phyloP scores from a whole-genome alignment of 2,329 filamentous ascomycete genomes.

The Colletotrichum higginsianum region DNA sequence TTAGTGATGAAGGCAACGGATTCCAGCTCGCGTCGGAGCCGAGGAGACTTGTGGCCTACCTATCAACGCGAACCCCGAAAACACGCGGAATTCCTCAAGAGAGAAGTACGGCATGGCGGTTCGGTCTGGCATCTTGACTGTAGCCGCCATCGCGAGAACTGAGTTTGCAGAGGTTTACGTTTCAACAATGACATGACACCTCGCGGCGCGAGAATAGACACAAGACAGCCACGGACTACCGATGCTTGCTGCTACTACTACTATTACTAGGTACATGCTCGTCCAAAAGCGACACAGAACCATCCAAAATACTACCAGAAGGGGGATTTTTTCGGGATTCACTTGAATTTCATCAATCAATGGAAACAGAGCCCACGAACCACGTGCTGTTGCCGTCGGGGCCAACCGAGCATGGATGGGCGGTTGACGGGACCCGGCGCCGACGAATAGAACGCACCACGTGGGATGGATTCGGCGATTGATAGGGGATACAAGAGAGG shows the following conservation, averaged over 20 bases:
- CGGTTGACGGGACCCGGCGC: not conserved
- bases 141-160: slow-evolving; percentile 20
- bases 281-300: too few relatives aligned
- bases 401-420: slow-evolving; percentile 28
- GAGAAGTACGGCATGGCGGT: not conserved
- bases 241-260: too few relatives aligned
- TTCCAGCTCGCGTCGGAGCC: not conserved
- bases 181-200: not conserved
- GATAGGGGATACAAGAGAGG: slow-evolving; percentile 21
- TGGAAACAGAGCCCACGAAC: not conserved
- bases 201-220: not conserved
- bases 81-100: slow-evolving; percentile 12
- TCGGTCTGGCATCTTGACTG: slow-evolving; percentile 5
- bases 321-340: too few relatives aligned
- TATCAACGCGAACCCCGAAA: slow-evolving; percentile 33
- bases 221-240: too few relatives aligned
- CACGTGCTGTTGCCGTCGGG: slow-evolving; percentile 21
- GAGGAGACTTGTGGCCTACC: slow-evolving; percentile 5
- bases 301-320: too few relatives aligned
- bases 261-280: too few relatives aligned
- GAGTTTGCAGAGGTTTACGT: not conserved
- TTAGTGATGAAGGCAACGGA: not conserved
- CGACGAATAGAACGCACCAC: slow-evolving; percentile 38
- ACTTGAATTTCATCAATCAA: not conserved
- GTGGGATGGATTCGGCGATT: slow-evolving; percentile 27